Percentiles rank a stretch among this genome's conserved stretches.
Evolutionary conservation across 2,329 filamentous ascomycete species (phyloP).

Genomic region (Fusarium sp.): DNA sequence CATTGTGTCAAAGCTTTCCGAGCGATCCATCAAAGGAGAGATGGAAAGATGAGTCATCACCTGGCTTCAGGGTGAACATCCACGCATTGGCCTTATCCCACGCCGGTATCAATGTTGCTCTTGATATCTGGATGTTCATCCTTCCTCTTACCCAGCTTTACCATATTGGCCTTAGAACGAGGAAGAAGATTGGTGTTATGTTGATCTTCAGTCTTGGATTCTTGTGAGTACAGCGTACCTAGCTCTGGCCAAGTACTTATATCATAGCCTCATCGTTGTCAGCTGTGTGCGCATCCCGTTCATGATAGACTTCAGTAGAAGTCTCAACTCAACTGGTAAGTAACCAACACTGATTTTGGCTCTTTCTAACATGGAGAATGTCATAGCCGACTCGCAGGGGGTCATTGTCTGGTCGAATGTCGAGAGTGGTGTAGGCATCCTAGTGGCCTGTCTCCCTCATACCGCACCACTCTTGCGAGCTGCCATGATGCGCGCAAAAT

Average conservation of each 20-base stretch:
- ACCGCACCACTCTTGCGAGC: slow-evolving; percentile 4
- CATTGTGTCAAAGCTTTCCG: not conserved
- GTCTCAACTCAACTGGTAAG: slow-evolving; percentile 1
- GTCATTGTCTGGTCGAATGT: slow-evolving; percentile 9
- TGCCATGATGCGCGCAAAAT: not conserved
- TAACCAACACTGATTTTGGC: fast-evolving
- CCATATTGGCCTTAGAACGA: not conserved
- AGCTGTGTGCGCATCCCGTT: slow-evolving; percentile 8
- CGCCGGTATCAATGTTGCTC: not conserved
- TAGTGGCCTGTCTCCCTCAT: slow-evolving; percentile 9
- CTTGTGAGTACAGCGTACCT: not conserved
- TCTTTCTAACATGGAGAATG: fast-evolving
- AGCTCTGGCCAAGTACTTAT: fast-evolving
- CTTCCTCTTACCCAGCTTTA: slow-evolving; percentile 1
- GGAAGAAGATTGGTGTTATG: slow-evolving; percentile 6
- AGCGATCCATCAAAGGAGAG: not conserved
- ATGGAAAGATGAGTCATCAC: not conserved
- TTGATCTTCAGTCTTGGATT: slow-evolving; percentile 5
- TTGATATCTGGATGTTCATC: slow-evolving; percentile 17
- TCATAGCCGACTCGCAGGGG: not conserved
- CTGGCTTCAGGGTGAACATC: not conserved
- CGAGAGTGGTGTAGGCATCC: slow-evolving; percentile 1
- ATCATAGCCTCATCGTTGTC: not conserved
- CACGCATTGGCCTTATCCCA: not conserved
- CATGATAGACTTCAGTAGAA: not conserved